Evolutionary conservation across 331 rosid genomes (phyloP), one percentile per base, ranked within the genome.

Genomic region (Phaseolus coccineus): DNA sequence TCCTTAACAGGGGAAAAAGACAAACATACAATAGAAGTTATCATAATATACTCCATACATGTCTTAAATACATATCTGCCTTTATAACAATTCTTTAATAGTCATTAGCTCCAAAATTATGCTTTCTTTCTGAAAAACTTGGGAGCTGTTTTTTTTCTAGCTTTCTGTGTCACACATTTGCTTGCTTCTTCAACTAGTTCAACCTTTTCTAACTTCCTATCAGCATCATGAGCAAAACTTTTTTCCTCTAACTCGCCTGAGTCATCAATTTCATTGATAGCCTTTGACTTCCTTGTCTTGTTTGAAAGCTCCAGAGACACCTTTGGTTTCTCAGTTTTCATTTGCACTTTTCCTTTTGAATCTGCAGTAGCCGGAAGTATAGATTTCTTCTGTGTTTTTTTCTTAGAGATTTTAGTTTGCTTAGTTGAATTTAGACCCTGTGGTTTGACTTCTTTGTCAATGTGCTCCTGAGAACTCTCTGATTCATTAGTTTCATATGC

Each of bases 91-190:
- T 46, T 14, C 35, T 19, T 46, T 25, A 70, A 30, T 61, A 68
- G 8, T 50, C 27, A 68, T 47, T 37, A 37, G 51, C 71, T 73
- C 56, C 73, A 35, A 67, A 7, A 73, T 61, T 73, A 89, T 13
- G 80, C 76, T 63, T 13, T 85, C 85, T 76, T 89, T 35, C 89
- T 78, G 42, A 85, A 78, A 55, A 65, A 52, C 71, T 73, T 86
- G 15, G 28, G 71, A 47, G 84, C 73, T 73, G 69, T 30, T 66
- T 77, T 76, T 30, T 76, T 88, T 10, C 72, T 76, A 19, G 69
- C 75, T 2, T 33, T 64, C 14, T 25, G 51, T 67, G 56, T 47
- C 73, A 8, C 71, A 64, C 51, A 9, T 68, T 64, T 74, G 37
- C 69, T 69, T 61, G 48, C 59, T 55, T 64, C 58, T 59, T 69